These are phyloP conservation scores for Solanum bulbocastanum DNA, from an alignment of 257 asterid species.

Conservation along the genomic window DNA sequence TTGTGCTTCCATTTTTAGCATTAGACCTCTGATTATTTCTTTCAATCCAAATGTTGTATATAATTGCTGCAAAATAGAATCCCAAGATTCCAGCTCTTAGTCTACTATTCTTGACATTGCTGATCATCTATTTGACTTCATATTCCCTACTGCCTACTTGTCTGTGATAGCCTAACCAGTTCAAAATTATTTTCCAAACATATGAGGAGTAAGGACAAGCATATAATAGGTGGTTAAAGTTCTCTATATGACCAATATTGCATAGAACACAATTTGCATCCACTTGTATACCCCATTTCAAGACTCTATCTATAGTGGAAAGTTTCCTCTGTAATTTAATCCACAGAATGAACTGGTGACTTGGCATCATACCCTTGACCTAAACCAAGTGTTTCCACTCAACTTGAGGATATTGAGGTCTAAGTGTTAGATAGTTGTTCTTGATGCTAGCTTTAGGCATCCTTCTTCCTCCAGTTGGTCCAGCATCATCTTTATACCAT, in stretches of 20 bases:
- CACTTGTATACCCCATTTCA: background rate
- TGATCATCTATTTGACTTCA: background rate
- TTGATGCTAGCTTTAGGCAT: no score
- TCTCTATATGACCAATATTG: background rate
- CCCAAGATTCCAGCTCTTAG: background rate
- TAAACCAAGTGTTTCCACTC: background rate
- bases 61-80: background rate
- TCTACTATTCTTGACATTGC: no score
- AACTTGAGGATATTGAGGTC: background rate
- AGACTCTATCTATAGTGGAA: background rate
- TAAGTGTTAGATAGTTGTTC: background rate
- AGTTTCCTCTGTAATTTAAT: background rate
- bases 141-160: background rate
- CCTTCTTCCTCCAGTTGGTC: background rate
- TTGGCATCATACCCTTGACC: background rate
- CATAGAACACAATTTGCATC: background rate
- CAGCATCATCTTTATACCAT: no score
- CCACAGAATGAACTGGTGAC: background rate
- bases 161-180: background rate
- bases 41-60: background rate
- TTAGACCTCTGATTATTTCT: background rate
- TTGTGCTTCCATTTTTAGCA: accelerated
- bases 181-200: background rate
- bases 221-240: no score
- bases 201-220: background rate